Conservation (phyloP, 768 basidiomycete species). For the Suillus occidentalis region DNA sequence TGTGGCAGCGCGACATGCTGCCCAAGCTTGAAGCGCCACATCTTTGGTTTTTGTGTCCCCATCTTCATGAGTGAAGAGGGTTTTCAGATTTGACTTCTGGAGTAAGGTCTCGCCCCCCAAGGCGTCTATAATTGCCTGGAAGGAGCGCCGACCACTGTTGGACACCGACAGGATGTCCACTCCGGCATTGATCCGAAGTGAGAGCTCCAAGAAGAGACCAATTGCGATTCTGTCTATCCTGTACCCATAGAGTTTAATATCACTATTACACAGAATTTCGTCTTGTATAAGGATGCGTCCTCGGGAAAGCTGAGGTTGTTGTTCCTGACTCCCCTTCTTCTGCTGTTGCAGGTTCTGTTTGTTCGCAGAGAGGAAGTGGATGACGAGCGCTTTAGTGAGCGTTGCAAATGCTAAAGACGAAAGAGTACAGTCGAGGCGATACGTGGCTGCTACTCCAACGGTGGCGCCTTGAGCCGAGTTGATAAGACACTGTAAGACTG, state of each 20-base stretch:
- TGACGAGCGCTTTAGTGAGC: slow-evolving; percentile 32
- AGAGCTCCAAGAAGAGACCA: slow-evolving; percentile 41
- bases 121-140: slow-evolving; percentile 32
- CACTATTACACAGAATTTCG: slow-evolving; percentile 31
- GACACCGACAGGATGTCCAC: slow-evolving; percentile 43
- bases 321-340: slow-evolving; percentile 4
- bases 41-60: slow-evolving; percentile 8
- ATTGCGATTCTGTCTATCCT: slow-evolving; percentile 45
- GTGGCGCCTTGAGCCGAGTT: slow-evolving; percentile 21
- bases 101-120: slow-evolving; percentile 39
- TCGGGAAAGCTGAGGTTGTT: background rate
- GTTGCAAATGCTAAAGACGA: slow-evolving; percentile 43
- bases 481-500: slow-evolving; percentile 30
- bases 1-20: slow-evolving; percentile 28
- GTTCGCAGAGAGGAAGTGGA: slow-evolving; percentile 30
- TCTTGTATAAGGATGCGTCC: slow-evolving; percentile 29
- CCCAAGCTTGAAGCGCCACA: slow-evolving; percentile 26
- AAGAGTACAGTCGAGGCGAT: slow-evolving; percentile 28
- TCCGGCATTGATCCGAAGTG: slow-evolving; percentile 32
- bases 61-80: slow-evolving; percentile 34
- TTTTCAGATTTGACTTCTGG: slow-evolving; percentile 23
- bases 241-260: slow-evolving; percentile 39
- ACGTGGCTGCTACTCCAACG: slow-evolving; percentile 35
- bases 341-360: background rate
- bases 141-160: slow-evolving; percentile 28